Evolutionary conservation across 306 rosid species (phyloP), one percentile per base, ranked within the genome.

Genomic region (Luffa acutangula): DNA sequence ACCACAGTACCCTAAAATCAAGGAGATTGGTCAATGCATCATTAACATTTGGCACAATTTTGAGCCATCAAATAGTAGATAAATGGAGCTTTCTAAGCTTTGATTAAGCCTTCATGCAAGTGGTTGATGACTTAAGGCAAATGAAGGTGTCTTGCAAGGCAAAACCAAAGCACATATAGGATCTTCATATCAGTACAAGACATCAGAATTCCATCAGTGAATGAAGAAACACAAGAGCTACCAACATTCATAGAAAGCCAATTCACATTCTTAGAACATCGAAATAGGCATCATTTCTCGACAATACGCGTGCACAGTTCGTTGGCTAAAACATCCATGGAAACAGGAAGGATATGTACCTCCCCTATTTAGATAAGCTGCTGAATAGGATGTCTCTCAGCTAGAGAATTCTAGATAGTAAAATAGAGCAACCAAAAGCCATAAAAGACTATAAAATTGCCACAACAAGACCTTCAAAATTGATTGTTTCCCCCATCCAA

Each of bases 401-500:
- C 63, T 15, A 52, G 63, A 52, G 34, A 1, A 34, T 4, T 2
- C 60, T 33, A 46, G 1, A 74, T 20, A 18, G 54, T 13, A 72
- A 74, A 74, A 17, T 51, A 51, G 49, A 33, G 63, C 63, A 51
- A 74, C 58, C 42, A 72, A 45, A 72, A 25, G 77, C 77, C 77
- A 73, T 49, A 14, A 17, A 73, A 1, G 45, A 33, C 60, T 49
- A 46, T 6, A 7, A 73, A 43, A 43, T 71, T 70, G 37, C 10
- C 57, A 71, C 78, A 73, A 73, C 59, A 74, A 48, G 25, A 31
- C 60, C 78, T 74, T 74, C 77, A 33, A 51, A 74, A 51, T 49
- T 34, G 45, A 74, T 49, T 31, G 62, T 33, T 72, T 31, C 46
- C 78, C 46, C 78, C 43, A 48, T 74, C 45, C 46, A 74, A 49